Conservation (phyloP, 2,329 filamentous ascomycete genomes). For the Fusarium sp. region DNA sequence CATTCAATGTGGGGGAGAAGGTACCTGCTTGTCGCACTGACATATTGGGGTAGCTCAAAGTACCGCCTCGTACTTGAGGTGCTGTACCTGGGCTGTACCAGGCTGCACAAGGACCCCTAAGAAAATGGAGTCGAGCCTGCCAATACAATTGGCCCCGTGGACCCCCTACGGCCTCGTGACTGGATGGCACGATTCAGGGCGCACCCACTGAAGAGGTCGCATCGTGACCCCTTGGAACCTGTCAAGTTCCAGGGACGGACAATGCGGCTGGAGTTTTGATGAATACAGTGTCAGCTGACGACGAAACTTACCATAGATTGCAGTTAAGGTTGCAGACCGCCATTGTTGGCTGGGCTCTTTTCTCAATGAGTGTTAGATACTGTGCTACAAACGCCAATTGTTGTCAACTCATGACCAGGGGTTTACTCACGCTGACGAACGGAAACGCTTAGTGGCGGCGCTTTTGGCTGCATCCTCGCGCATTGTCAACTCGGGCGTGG, state of each 20-base stretch:
- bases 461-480: constrained; percentile 13
- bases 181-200: constrained; percentile 37
- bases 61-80: constrained; percentile 15
- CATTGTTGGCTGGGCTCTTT: constrained; percentile 12
- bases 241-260: constrained; percentile 9
- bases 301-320: constrained; percentile 21
- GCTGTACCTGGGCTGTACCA: constrained; percentile 7
- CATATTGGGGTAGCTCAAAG: constrained; percentile 12
- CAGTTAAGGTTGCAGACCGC: constrained; percentile 29
- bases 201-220: constrained; percentile 32
- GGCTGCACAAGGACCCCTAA: constrained; percentile 20
- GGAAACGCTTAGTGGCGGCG: constrained; percentile 32
- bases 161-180: constrained; percentile 41
- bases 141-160: constrained; percentile 47
- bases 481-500: not conserved
- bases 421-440: constrained; percentile 19
- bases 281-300: constrained; percentile 39
- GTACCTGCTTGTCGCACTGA: constrained; percentile 19
- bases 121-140: constrained; percentile 24
- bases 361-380: constrained; percentile 12
- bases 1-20: constrained; percentile 9
- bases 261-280: constrained; percentile 5
- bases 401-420: constrained; percentile 22
- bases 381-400: constrained; percentile 5
- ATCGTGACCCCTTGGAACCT: constrained; percentile 38